phyloP scores from a whole-genome alignment of 495 filamentous ascomycete genomes.

The Penicillium mononematosum region DNA sequence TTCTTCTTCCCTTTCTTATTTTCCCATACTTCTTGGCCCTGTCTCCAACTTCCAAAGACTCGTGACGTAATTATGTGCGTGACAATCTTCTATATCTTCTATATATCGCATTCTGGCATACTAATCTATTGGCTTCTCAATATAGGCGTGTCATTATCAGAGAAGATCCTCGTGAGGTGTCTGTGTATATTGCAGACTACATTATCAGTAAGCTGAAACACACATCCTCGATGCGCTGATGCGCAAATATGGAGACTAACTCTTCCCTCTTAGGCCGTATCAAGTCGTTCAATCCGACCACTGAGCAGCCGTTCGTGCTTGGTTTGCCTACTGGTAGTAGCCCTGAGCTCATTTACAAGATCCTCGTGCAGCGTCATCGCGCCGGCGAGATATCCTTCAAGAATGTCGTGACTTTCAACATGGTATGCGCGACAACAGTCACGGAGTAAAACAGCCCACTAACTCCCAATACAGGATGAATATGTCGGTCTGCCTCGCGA shows the following conservation, averaged over 20 bases:
- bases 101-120: neutral
- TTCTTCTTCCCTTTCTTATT: conserved; percentile 1
- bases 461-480: conserved; percentile 60
- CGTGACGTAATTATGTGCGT: conserved; percentile 37
- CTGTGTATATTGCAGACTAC: conserved; percentile 77
- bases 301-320: conserved; percentile 72
- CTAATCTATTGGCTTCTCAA: conserved; percentile 20
- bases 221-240: neutral
- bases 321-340: conserved; percentile 82
- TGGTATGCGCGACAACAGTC: conserved; percentile 54
- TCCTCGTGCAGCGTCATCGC: conserved; percentile 72
- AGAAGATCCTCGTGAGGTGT: conserved; percentile 62
- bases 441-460: conserved; percentile 1
- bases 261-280: conserved; percentile 54
- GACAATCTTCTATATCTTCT: neutral
- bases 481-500: conserved; percentile 80
- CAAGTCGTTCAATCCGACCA: conserved; percentile 67
- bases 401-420: conserved; percentile 89
- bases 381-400: conserved; percentile 78
- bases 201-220: conserved; percentile 61
- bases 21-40: neutral
- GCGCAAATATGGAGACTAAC: neutral
- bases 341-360: conserved; percentile 74
- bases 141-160: conserved; percentile 83
- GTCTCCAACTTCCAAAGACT: neutral